Base-by-base conservation (phyloP, 208 protist genomes). In the Lotmaria passim region DNA sequence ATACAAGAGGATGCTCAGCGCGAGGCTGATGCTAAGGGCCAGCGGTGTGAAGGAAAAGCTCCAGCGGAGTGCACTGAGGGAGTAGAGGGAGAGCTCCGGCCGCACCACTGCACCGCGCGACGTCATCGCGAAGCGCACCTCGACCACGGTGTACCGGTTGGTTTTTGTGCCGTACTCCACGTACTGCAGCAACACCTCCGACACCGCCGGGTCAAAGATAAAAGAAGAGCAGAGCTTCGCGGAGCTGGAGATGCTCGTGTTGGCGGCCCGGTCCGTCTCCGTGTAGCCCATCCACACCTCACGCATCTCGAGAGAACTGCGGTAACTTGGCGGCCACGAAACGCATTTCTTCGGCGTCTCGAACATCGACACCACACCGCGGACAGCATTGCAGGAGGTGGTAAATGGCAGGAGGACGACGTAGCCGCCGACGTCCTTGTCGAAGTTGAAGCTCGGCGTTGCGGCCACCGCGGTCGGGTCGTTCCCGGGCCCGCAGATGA, bases 321-420 rank as follows among this genome's bases (percentile, higher is more conserved):
- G 65, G 39, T 73, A 69, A 5, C 46, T 19, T 21, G 57, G 59
- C 53, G 64, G 59, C 78, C 73, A 83, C 10, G 64, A 41, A 7
- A 79, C 63, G 41, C 38, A 12, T 48, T 75, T 39, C 61, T 75
- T 81, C 10, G 55, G 44, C 8, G 79, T 85, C 51, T 63, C 60
- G 55, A 85, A 75, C 34, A 53, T 8, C 17, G 19, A 24, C 31
- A 85, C 57, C 38, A 65, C 47, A 6, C 41, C 33, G 46, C 43
- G 46, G 30, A 76, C 66, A 28, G 21, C 66, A 21, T 23, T 24
- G 65, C 75, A 86, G 21, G 81, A 77, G 21, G 68, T 48, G 56
- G 72, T 41, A 43, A 86, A 77, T 21, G 81, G 81, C 24, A 82
- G 48, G 12, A 70, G 48, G 46, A 48, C 72, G 23, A 68, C 57